Percentiles rank a stretch among this genome's conserved stretches.
These are phyloP conservation scores for Globisporangium echinulatum DNA, from an alignment of 352 stramenopile genomes.

Conservation along the genomic window DNA sequence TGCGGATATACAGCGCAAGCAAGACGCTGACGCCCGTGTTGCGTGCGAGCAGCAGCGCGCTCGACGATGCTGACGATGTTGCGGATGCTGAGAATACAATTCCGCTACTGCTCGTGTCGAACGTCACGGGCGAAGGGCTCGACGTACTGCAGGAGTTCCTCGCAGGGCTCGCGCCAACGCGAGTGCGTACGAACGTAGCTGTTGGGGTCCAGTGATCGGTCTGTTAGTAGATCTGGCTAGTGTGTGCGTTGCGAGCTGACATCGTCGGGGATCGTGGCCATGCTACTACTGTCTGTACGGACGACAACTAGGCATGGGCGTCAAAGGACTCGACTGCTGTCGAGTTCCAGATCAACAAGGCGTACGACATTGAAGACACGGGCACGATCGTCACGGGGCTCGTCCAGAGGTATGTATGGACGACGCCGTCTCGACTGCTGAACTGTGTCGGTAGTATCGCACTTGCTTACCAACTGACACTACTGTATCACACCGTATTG, in stretches of 20 bases:
- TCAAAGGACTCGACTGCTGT: conserved; percentile 37
- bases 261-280: too few species aligned
- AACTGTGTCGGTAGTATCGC: neutral
- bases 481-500: neutral
- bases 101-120: conserved; percentile 65
- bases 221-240: neutral
- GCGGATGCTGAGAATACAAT: conserved; percentile 7
- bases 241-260: too few species aligned
- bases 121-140: conserved; percentile 44
- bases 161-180: conserved; percentile 45
- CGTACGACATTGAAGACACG: conserved; percentile 66
- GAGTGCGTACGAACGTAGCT: conserved; percentile 18
- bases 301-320: conserved; percentile 27
- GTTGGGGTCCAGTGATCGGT: neutral
- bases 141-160: conserved; percentile 55
- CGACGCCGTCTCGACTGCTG: neutral
- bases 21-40: conserved; percentile 16
- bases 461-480: neutral
- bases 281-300: neutral
- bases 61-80: conserved; percentile 11
- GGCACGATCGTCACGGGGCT: conserved; percentile 68
- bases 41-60: neutral
- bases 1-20: conserved; percentile 26
- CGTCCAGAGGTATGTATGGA: conserved; percentile 31
- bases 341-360: conserved; percentile 77